Evolutionary conservation across 352 stramenopile genomes (phyloP), one percentile per base, ranked within the genome.

Genomic region (Hyphochytrium catenoides): DNA sequence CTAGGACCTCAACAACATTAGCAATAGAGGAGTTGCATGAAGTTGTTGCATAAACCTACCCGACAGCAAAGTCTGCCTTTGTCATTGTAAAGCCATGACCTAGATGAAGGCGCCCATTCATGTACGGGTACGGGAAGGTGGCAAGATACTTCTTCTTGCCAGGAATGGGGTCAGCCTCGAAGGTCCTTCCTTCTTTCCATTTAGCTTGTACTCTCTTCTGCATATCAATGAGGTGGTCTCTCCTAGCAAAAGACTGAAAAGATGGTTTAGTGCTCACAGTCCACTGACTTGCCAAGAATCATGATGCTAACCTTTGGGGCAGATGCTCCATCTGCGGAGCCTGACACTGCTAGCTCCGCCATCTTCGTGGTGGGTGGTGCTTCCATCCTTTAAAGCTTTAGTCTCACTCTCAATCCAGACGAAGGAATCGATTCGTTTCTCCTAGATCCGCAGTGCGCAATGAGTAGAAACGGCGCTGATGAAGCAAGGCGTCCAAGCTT

Each of bases 51-150:
- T 3, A 7, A 49, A 29, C 24, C 40, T 71, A 84, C 16, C 70
- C 70, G 24, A 67, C 69, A 4, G 75, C 65, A 47, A 92, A 92
- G 48, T 90, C 79, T 5, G 93, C 88, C 62, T 99, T 99, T 39
- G 90, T 95, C 43, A 98, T 73, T 41, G 75, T 95, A 66, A 98
- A 99, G 26, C 79, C 53, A 50, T 91, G 76, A 9, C 93, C 93
- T 45, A 99, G 75, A 61, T 99, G 93, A 52, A 98, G 58, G 47
- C 91, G 90, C 20, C 91, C 93, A 54, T 99, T 99, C 70, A 95
- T 98, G 73, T 99, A 99, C 26, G 93, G 93, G 61, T 95, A 98
- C 24, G 93, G 93, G 60, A 99, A 99, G 12, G 89, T 97, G 2
- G 94, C 86, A 52, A 99, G 75, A 58, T 96, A 99, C 57, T 95